Percentiles rank a stretch among this genome's conserved stretches.
phyloP scores from a whole-genome alignment of 208 protist species.

The Crithidia brevicula region DNA sequence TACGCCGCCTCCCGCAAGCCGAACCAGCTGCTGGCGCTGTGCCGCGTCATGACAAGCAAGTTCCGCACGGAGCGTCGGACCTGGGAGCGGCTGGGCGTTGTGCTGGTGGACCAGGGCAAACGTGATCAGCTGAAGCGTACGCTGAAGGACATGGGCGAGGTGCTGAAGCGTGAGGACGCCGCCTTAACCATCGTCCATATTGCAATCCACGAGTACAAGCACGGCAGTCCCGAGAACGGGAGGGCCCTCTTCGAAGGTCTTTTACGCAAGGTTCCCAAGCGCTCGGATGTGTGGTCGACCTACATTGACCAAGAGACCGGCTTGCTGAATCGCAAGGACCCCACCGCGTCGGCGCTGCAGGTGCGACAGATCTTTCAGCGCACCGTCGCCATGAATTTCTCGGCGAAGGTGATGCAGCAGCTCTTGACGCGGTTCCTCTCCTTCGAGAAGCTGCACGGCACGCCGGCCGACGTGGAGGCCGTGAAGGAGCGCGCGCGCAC shows the following conservation, averaged over 20 bases:
- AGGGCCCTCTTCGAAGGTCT: constrained; percentile 92
- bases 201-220: constrained; percentile 84
- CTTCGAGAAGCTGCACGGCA: constrained; percentile 96
- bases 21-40: constrained; percentile 83
- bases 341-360: constrained; percentile 43
- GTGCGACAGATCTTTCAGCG: constrained; percentile 84
- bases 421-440: constrained; percentile 96
- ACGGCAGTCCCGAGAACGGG: constrained; percentile 80
- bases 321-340: constrained; percentile 60
- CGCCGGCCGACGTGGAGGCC: constrained; percentile 77
- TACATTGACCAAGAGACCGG: constrained; percentile 91
- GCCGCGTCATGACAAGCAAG: constrained; percentile 83
- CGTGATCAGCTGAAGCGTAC: constrained; percentile 87
- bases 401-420: constrained; percentile 89
- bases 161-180: constrained; percentile 65
- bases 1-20: constrained; percentile 74
- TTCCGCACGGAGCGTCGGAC: constrained; percentile 68
- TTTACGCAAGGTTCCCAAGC: constrained; percentile 85
- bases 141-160: constrained; percentile 81
- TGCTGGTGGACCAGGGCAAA: constrained; percentile 80
- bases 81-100: constrained; percentile 84
- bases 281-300: constrained; percentile 89
- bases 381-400: constrained; percentile 81
- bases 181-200: constrained; percentile 71
- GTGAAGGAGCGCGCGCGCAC: constrained; percentile 93